These are phyloP conservation scores for Melampsora americana DNA, from an alignment of 1,284 basidiomycete genomes.

Conservation along the genomic window DNA sequence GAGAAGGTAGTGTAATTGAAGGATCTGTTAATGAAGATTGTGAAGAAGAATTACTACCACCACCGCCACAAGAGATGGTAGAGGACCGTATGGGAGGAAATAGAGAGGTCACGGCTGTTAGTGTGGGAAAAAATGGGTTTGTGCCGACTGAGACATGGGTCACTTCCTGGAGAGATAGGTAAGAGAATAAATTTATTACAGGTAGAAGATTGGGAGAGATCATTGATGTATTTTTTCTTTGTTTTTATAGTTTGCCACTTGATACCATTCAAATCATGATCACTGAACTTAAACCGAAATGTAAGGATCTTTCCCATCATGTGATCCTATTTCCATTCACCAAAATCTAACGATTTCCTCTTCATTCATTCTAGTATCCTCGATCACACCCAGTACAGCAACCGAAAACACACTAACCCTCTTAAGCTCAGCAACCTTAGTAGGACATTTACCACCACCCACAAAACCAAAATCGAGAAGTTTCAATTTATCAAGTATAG, in stretches of 20 bases:
- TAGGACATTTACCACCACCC: conserved; percentile 28
- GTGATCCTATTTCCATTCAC: background rate
- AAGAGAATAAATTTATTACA: background rate
- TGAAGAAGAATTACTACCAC: too few species aligned
- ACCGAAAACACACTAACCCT: conserved; percentile 2
- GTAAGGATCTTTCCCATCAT: background rate
- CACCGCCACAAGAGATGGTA: too few species aligned
- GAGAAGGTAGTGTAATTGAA: too few species aligned
- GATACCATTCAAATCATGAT: conserved; percentile 44
- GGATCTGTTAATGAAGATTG: too few species aligned
- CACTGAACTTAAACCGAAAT: conserved; percentile 39
- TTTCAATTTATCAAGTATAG: conserved; percentile 10
- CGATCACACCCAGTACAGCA: background rate
- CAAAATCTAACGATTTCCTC: background rate
- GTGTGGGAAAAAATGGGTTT: conserved; percentile 30
- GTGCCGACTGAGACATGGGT: conserved; percentile 39
- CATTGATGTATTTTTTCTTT: background rate
- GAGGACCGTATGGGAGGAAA: too few species aligned
- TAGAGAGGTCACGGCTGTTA: background rate
- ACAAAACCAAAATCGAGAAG: background rate
- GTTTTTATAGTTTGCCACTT: conserved; percentile 30
- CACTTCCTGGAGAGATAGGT: conserved; percentile 44
- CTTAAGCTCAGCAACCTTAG: conserved; percentile 28
- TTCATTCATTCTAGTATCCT: background rate
- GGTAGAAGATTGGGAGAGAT: background rate